Conservation (phyloP, 176 grass and related monocot genomes). For the Musa acuminata region DNA sequence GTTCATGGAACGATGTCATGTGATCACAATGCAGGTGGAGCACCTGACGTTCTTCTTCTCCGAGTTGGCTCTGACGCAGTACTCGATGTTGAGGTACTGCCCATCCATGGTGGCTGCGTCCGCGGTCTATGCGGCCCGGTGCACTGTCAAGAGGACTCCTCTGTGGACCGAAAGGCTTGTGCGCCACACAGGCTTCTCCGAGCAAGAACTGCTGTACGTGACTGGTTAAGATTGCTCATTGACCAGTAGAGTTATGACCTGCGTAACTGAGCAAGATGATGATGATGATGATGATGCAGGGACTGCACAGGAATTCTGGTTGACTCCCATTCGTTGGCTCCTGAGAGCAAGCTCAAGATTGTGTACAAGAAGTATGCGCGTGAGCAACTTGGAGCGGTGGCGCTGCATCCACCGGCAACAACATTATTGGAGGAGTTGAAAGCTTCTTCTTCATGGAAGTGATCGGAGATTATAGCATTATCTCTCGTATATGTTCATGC, state of each 20-base stretch:
- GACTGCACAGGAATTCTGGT: slow-evolving; percentile 45
- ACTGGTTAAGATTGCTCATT: too few relatives aligned
- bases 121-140: slow-evolving; percentile 64
- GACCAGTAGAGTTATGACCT: too few relatives aligned
- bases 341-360: slow-evolving; percentile 55
- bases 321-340: slow-evolving; percentile 33
- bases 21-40: slow-evolving; percentile 50
- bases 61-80: slow-evolving; percentile 72
- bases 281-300: slow-evolving; percentile 26
- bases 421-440: slow-evolving; percentile 9
- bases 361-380: slow-evolving; percentile 81
- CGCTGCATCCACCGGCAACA: slow-evolving; percentile 36
- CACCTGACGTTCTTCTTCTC: slow-evolving; percentile 78
- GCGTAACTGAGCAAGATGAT: too few relatives aligned
- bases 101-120: slow-evolving; percentile 75
- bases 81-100: slow-evolving; percentile 35
- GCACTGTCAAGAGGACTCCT: slow-evolving; percentile 59
- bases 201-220: slow-evolving; percentile 56
- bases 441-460: not conserved
- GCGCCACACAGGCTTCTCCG: slow-evolving; percentile 63
- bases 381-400: slow-evolving; percentile 53
- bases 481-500: too few relatives aligned
- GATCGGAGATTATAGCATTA: too few relatives aligned
- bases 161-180: slow-evolving; percentile 70
- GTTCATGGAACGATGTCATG: too few relatives aligned